Percentiles rank a stretch among this genome's conserved stretches.
Evolutionary conservation across 345 rosid genomes (phyloP).

Genomic region (Hirschfeldia incana): DNA sequence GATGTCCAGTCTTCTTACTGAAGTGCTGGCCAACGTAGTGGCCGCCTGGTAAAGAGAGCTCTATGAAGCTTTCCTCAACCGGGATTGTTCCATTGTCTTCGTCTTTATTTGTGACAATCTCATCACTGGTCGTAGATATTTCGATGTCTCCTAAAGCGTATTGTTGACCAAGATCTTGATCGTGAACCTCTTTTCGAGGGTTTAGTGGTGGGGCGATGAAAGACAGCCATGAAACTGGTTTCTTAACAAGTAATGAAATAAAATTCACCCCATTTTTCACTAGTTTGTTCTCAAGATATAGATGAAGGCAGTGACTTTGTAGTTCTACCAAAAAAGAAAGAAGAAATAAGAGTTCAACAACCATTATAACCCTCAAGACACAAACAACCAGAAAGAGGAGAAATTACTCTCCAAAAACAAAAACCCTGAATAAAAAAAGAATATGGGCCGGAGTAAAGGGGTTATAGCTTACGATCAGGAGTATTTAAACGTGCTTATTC

Average conservation of each 20-base stretch:
- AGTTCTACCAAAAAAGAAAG: conserved; percentile 33
- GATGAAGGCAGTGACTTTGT: conserved; percentile 28
- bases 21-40: conserved; percentile 46
- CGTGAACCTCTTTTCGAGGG: not conserved
- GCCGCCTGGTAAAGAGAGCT: conserved; percentile 70
- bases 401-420: not conserved
- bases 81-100: conserved; percentile 53
- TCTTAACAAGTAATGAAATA: conserved; percentile 39
- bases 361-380: conserved; percentile 3
- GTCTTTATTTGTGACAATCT: not conserved
- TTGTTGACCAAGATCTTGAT: conserved; percentile 18
- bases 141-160: conserved; percentile 36
- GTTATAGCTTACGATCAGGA: not conserved
- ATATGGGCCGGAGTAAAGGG: conserved; percentile 5
- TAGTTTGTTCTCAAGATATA: conserved; percentile 32
- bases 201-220: conserved; percentile 37
- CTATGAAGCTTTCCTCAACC: conserved; percentile 73
- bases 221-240: conserved; percentile 40
- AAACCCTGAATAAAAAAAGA: conserved; percentile 6
- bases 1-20: conserved; percentile 9
- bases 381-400: not conserved
- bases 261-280: conserved; percentile 38
- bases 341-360: conserved; percentile 31
- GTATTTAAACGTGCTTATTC: not conserved
- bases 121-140: not conserved